Evolutionary conservation across 805 yeast species (phyloP).

Genomic region (Limtongia smithiae): DNA sequence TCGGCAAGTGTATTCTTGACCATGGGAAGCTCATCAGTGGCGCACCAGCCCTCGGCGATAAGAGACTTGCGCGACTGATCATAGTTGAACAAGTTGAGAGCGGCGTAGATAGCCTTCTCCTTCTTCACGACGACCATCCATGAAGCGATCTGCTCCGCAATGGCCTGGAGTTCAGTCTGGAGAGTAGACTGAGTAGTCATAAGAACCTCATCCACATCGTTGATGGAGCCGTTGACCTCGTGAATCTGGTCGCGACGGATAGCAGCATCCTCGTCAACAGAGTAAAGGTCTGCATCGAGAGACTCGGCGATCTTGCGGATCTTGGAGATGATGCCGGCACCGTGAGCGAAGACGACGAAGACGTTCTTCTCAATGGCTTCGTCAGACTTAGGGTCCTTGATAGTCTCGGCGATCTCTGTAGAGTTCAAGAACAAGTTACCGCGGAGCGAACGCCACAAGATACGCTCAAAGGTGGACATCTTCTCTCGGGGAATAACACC

Average conservation of each 20-base stretch:
- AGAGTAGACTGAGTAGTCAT: slow-evolving; percentile 64
- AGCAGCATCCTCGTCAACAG: slow-evolving; percentile 50
- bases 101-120: slow-evolving; percentile 78
- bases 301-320: slow-evolving; percentile 84
- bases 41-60: slow-evolving; percentile 96
- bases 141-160: slow-evolving; percentile 66
- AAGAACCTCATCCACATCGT: slow-evolving; percentile 59
- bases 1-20: slow-evolving; percentile 65
- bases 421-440: slow-evolving; percentile 83
- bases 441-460: slow-evolving; percentile 87
- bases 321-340: slow-evolving; percentile 65
- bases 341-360: slow-evolving; percentile 90
- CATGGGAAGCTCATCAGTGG: slow-evolving; percentile 66
- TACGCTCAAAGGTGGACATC: slow-evolving; percentile 67
- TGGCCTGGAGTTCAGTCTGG: slow-evolving; percentile 69
- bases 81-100: slow-evolving; percentile 74
- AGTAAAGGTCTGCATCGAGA: slow-evolving; percentile 73
- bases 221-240: slow-evolving; percentile 47
- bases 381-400: slow-evolving; percentile 59
- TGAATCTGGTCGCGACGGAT: slow-evolving; percentile 39
- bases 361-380: slow-evolving; percentile 67
- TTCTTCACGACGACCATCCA: slow-evolving; percentile 70
- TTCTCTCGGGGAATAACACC: slow-evolving; percentile 79
- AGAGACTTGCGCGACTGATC: slow-evolving; percentile 81
- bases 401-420: slow-evolving; percentile 64